Conservation (phyloP, 1,284 basidiomycete genomes). For the Apiotrichum sp. region DNA sequence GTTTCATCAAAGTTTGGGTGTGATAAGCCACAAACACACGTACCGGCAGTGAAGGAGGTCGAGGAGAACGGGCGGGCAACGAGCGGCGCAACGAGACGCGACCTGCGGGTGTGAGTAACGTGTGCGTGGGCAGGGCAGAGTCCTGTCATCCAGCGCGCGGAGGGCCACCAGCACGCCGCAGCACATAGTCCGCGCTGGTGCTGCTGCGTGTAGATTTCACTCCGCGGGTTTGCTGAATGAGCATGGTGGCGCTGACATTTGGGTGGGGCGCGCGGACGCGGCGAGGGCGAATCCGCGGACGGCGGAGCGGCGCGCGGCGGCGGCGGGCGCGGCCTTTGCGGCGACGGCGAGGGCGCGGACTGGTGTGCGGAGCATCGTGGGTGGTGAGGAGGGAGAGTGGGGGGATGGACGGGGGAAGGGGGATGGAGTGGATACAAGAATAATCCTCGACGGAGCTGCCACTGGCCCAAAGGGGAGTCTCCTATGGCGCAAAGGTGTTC, state of each 20-base stretch:
- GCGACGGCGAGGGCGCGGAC: conserved; percentile 26
- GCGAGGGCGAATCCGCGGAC: conserved; percentile 9
- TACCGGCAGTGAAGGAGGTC: conserved; percentile 13
- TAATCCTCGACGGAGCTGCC: too few species aligned
- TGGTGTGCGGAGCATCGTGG: conserved; percentile 34
- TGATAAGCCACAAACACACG: neutral
- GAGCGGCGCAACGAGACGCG: conserved; percentile 4
- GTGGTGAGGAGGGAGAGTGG: neutral
- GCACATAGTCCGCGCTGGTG: too few species aligned
- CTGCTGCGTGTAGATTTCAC: too few species aligned
- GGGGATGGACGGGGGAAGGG: neutral
- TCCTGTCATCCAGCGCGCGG: neutral
- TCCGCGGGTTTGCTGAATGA: too few species aligned
- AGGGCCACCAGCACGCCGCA: too few species aligned
- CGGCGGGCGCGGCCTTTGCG: conserved; percentile 10
- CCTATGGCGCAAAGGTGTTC: too few species aligned
- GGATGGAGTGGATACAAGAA: neutral
- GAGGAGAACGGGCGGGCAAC: conserved; percentile 13
- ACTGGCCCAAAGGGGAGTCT: too few species aligned
- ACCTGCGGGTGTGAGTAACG: conserved; percentile 2
- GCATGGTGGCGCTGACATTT: conserved; percentile 2
- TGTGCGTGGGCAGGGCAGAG: neutral
- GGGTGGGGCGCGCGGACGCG: conserved; percentile 3
- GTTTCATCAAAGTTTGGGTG: too few species aligned
- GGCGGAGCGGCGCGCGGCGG: conserved; percentile 14